Conservation (phyloP, 2,329 filamentous ascomycete species). For the Ascochyta lentis region DNA sequence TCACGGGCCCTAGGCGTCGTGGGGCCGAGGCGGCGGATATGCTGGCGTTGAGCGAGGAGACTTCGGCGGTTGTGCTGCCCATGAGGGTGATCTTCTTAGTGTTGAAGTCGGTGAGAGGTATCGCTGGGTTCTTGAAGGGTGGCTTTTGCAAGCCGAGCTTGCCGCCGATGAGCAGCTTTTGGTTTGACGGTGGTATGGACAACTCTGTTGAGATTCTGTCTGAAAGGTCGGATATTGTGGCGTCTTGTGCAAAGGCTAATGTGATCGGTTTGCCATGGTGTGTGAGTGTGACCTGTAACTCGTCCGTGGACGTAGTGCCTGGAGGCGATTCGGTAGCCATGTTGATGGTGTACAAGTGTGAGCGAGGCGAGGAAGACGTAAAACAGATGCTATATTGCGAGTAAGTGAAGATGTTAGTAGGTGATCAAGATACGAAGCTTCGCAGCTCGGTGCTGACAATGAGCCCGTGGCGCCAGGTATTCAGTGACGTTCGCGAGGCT, state of each 20-base stretch:
- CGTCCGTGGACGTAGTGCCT: slow-evolving; percentile 20
- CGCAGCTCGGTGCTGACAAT: slow-evolving; percentile 30
- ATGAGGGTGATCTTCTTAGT: slow-evolving; percentile 70
- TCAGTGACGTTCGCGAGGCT: slow-evolving; percentile 46
- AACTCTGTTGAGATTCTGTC: slow-evolving; percentile 62
- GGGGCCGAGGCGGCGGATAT: slow-evolving; percentile 49
- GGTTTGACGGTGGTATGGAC: slow-evolving; percentile 67
- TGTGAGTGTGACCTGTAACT: slow-evolving; percentile 56
- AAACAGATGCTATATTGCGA: slow-evolving; percentile 10
- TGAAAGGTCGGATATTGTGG: slow-evolving; percentile 66
- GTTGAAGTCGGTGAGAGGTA: slow-evolving; percentile 58
- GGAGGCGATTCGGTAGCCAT: slow-evolving; percentile 24
- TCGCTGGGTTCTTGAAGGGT: slow-evolving; percentile 66
- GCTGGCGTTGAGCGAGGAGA: slow-evolving; percentile 59
- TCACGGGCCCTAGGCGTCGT: slow-evolving; percentile 50
- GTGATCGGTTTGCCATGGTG: slow-evolving; percentile 61
- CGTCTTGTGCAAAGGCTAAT: slow-evolving; percentile 56
- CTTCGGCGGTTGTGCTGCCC: slow-evolving; percentile 67
- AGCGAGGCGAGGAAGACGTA: background rate
- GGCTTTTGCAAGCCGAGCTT: slow-evolving; percentile 70
- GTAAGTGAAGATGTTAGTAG: slow-evolving; percentile 33
- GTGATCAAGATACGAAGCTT: slow-evolving; percentile 40
- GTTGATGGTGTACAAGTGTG: background rate
- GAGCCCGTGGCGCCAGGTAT: slow-evolving; percentile 23
- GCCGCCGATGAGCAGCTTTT: slow-evolving; percentile 71